phyloP scores from a whole-genome alignment of 2,329 filamentous ascomycete genomes.

The Epichloe hybrida region DNA sequence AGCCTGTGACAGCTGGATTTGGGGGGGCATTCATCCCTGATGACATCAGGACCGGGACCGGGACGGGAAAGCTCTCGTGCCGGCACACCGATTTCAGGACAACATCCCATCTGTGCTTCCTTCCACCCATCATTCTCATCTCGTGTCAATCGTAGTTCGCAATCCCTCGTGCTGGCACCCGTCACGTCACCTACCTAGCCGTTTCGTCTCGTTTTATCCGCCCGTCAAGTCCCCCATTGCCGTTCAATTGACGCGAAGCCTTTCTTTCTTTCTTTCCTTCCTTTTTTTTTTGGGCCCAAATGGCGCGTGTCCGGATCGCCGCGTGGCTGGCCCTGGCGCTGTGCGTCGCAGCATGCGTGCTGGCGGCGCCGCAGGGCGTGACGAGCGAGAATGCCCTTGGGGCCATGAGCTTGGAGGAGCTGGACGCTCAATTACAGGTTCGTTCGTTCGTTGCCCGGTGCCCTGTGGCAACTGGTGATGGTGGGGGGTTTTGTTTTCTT shows the following conservation, averaged over 20 bases:
- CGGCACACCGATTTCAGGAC: not conserved
- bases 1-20: not conserved
- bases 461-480: not conserved
- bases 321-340: slow-evolving; percentile 7
- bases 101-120: not conserved
- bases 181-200: too few species aligned
- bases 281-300: not conserved
- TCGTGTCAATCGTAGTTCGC: too few species aligned
- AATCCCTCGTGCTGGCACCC: too few species aligned
- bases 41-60: not conserved
- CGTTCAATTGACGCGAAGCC: too few species aligned
- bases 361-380: slow-evolving; percentile 13
- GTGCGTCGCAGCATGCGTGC: slow-evolving; percentile 12
- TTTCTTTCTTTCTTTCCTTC: rapidly evolving
- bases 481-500: too few species aligned
- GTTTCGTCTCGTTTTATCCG: too few species aligned
- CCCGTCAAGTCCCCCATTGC: too few species aligned
- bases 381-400: slow-evolving; percentile 12
- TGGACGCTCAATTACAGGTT: slow-evolving; percentile 60
- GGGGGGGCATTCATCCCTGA: not conserved
- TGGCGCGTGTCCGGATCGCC: not conserved
- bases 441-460: slow-evolving; percentile 18
- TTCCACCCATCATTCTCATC: too few species aligned
- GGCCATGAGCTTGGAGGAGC: slow-evolving; percentile 44
- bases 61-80: not conserved